phyloP scores from a whole-genome alignment of 805 yeast species.

The Teunomyces lycoperdinae region DNA sequence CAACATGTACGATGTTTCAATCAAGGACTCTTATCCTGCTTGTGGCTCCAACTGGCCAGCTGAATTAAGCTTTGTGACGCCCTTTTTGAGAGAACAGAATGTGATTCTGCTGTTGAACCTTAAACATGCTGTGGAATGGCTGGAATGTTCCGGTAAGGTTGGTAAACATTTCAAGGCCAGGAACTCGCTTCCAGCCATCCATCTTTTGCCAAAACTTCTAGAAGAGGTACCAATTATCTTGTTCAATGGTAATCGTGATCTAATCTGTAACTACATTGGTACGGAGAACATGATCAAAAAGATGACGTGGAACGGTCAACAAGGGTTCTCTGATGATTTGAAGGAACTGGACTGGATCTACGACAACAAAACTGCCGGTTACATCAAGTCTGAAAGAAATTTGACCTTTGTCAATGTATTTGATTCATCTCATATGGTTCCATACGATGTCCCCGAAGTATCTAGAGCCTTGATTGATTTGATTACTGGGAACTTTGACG shows the following conservation, averaged over 20 bases:
- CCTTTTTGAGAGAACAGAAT: constrained; percentile 46
- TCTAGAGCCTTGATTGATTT: constrained; percentile 70
- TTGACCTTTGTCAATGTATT: constrained; percentile 71
- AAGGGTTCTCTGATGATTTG: constrained; percentile 47
- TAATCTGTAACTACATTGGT: constrained; percentile 82
- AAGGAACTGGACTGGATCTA: constrained; percentile 41
- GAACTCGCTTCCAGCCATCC: constrained; percentile 57
- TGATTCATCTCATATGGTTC: constrained; percentile 92
- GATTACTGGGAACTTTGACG: constrained; percentile 30
- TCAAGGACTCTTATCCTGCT: constrained; percentile 70
- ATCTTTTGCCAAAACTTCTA: constrained; percentile 64
- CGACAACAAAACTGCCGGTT: constrained; percentile 37
- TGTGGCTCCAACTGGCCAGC: constrained; percentile 96
- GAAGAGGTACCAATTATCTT: constrained; percentile 60
- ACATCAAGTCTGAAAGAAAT: constrained; percentile 54
- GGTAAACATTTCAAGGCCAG: constrained; percentile 48
- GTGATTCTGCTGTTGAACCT: constrained; percentile 54
- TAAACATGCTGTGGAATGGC: constrained; percentile 53
- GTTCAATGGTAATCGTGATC: constrained; percentile 85
- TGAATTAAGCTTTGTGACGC: constrained; percentile 46
- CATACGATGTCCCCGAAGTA: constrained; percentile 70
- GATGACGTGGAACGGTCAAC: constrained; percentile 58
- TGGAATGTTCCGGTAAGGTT: constrained; percentile 72
- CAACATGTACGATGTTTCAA: constrained; percentile 79
- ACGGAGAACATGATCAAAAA: constrained; percentile 62